Evolutionary conservation across 139 green algal species (phyloP).

Genomic region (Chlamydomonas incerta): DNA sequence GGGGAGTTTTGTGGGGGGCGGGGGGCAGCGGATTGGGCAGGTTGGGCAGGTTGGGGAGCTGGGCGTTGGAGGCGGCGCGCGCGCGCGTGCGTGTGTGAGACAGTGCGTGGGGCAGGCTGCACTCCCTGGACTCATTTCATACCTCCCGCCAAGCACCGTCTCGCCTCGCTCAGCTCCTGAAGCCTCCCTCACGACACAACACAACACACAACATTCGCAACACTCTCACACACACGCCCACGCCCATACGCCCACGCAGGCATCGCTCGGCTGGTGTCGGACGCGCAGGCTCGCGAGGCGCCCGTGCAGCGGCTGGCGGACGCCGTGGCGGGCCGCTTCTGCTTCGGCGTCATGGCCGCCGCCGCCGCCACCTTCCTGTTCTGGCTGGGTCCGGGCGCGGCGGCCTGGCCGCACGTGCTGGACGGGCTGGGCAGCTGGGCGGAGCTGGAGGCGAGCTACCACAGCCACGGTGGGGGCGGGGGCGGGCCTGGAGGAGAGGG

Average conservation of each 20-base stretch:
- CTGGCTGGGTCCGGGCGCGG: slow-evolving; percentile 70
- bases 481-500: background rate
- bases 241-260: slow-evolving; percentile 45
- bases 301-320: slow-evolving; percentile 95
- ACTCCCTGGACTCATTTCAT: no score
- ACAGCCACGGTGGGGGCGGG: slow-evolving; percentile 9
- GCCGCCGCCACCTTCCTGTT: slow-evolving; percentile 88
- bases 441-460: slow-evolving; percentile 42
- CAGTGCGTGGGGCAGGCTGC: no score
- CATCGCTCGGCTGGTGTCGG: slow-evolving; percentile 79
- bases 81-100: no score
- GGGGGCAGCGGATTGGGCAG: background rate
- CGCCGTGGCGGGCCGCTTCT: slow-evolving; percentile 90
- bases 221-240: background rate
- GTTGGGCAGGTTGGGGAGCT: no score
- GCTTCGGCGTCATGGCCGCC: slow-evolving; percentile 91
- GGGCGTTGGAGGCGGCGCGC: no score
- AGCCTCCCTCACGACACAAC: no score
- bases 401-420: slow-evolving; percentile 68
- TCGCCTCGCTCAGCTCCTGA: no score
- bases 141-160: no score
- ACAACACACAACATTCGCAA: no score
- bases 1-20: no score
- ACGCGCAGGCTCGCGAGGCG: slow-evolving; percentile 84
- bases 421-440: slow-evolving; percentile 27